Base-by-base conservation (phyloP, 2,329 filamentous ascomycete species). In the Pseudogymnoascus sp. region DNA sequence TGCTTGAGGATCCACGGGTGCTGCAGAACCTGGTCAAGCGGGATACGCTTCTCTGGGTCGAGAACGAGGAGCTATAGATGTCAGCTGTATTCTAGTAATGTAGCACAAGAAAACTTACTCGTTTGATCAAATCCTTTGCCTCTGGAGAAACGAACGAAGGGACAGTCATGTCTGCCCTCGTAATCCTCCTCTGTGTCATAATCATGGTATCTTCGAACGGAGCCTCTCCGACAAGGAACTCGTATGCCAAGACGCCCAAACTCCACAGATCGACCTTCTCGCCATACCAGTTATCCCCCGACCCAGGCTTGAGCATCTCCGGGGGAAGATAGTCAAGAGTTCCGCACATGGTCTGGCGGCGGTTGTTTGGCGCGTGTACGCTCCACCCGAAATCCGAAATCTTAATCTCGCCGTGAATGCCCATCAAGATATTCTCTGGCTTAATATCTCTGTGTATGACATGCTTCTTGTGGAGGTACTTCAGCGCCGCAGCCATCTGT, bases 341-440 rank as follows among this genome's bases (percentile, higher is more conserved):
- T 65, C 94, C 94, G 74, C 94, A 99, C 85, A 97, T 92, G 61
- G 94, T 99, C 71, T 92, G 88, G 64, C 94, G 83, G 68, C 94
- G 81, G 77, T 93, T 95, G 75, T 96, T 97, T 28, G 94, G 94
- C 4, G 94, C 94, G 75, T 99, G 94, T 3, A 97, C 94, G 73
- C 90, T 95, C 94, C 94, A 99, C 58, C 94, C 93, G 71, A 97
- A 99, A 75, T 99, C 94, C 4, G 91, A 95, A 71, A 99, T 92
- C 76, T 99, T 99, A 78, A 99, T 92, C 79, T 99, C 94, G 67
- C 92, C 94, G 72, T 97, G 93, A 63, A 97, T 92, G 12, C 93
- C 93, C 30, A 97, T 88, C 20, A 97, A 82, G 66, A 97, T 97
- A 71, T 97, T 97, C 76, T 97, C 92, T 2, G 92, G 92, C 79